Percentiles rank a stretch among this genome's conserved stretches.
Conservation (phyloP, 805 yeast genomes). For the Vanderwaltozyma yarrowii region DNA sequence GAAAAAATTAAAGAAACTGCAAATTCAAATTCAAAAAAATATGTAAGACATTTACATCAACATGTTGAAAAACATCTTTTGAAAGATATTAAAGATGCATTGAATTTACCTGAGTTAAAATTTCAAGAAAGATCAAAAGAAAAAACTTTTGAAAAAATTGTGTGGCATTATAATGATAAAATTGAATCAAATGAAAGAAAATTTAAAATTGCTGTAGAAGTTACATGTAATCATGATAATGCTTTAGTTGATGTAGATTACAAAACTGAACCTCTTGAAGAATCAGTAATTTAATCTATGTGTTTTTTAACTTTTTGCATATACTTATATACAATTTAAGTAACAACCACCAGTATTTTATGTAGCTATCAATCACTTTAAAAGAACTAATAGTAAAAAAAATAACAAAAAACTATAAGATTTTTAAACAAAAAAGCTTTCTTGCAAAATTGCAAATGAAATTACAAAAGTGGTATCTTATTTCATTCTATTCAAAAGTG, state of each 20-base stretch:
- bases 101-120: slow-evolving; percentile 43
- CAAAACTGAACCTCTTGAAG: slow-evolving; percentile 36
- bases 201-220: slow-evolving; percentile 54
- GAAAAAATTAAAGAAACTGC: slow-evolving; percentile 64
- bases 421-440: too few relatives aligned
- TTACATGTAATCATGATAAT: slow-evolving; percentile 52
- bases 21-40: slow-evolving; percentile 62
- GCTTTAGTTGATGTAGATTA: slow-evolving; percentile 65
- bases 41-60: slow-evolving; percentile 64
- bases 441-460: too few relatives aligned
- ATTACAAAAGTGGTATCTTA: too few relatives aligned
- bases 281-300: neutral
- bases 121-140: slow-evolving; percentile 41
- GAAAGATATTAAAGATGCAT: slow-evolving; percentile 50
- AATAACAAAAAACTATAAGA: too few relatives aligned
- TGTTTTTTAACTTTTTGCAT: too few relatives aligned
- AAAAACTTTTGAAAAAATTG: slow-evolving; percentile 37
- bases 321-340: too few relatives aligned
- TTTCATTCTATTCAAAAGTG: too few relatives aligned
- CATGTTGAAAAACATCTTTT: slow-evolving; percentile 63
- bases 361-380: too few relatives aligned
- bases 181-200: slow-evolving; percentile 50
- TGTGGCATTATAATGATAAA: slow-evolving; percentile 55
- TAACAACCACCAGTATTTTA: too few relatives aligned
- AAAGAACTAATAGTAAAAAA: too few relatives aligned